phyloP scores from a whole-genome alignment of 2,329 filamentous ascomycete species.

The Tolypocladium tundrense region DNA sequence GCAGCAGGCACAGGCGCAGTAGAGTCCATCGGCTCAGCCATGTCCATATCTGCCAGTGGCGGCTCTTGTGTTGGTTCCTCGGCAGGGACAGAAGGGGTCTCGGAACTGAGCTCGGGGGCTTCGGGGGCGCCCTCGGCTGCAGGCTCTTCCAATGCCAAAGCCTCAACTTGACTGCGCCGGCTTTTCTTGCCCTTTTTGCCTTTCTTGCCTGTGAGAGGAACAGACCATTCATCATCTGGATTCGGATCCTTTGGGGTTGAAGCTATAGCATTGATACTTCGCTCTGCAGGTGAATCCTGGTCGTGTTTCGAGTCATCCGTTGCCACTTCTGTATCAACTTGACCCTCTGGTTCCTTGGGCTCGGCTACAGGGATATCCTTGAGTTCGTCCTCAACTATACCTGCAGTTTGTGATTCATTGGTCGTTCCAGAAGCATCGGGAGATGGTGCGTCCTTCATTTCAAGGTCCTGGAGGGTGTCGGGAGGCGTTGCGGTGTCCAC shows the following conservation, averaged over 20 bases:
- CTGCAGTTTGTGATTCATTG: background rate
- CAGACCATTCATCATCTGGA: conserved; percentile 5
- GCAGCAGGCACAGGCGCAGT: background rate
- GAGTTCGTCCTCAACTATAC: background rate
- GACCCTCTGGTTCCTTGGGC: background rate
- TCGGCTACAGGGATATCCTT: background rate
- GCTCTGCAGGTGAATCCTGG: background rate
- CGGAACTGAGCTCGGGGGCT: background rate
- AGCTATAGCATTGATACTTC: conserved; percentile 1
- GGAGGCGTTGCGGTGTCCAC: background rate
- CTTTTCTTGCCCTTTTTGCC: conserved; percentile 11
- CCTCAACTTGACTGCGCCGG: conserved; percentile 3
- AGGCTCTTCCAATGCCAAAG: background rate
- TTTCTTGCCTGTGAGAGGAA: conserved; percentile 8
- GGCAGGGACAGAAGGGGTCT: background rate
- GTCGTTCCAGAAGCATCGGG: no score
- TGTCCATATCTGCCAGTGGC: background rate
- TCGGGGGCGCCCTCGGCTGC: background rate
- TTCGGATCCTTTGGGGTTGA: conserved; percentile 1
- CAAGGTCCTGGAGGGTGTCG: background rate
- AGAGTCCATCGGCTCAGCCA: background rate
- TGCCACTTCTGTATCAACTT: background rate
- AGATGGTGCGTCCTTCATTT: background rate
- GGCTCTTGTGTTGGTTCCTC: background rate
- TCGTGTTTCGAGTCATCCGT: background rate